Evolutionary conservation across 257 asterid genomes (phyloP), one percentile per base, ranked within the genome.

Genomic region (Mentha longifolia): DNA sequence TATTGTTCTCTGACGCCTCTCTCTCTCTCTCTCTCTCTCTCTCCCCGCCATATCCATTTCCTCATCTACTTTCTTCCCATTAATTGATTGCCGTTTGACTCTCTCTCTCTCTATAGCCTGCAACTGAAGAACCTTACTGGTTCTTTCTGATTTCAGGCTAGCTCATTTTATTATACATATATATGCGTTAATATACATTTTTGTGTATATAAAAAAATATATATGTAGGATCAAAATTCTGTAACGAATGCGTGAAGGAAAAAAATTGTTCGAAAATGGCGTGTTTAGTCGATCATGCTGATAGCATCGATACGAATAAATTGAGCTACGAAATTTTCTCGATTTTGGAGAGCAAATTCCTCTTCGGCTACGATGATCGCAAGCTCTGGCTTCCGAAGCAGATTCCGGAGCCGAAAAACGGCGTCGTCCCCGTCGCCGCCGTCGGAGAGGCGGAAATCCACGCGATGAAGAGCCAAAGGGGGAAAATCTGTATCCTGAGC

Each of bases 251-350:
- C 61, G 77, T 16, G 65, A 71, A 73, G 33, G 8, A 35, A 7
- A 60, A 54, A 45, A 7, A 14, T 30, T 31, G 46, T 5, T 46
- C 14, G 67, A 49, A 79, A 78, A 87, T 86, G 97, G 89, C 91
- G 77, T 67, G 76, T 70, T 55, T 81, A 62, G 83, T 68, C 75
- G 51, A 73, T 75, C 80, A 71, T 22, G 67, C 68, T 37, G 79
- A 80, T 60, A 85, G 88, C 56, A 82, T 90, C 47, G 96, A 93
- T 17, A 78, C 96, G 8, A 92, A 93, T 72, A 93, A 93, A 85
- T 75, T 93, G 72, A 93, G 98, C 89, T 93, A 93, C 66, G 98
- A 93, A 71, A 93, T 93, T 15, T 93, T 93, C 66, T 93, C 98
- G 1, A 88, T 93, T 45, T 78, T 93, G 3, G 98, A 93, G 72